These are phyloP conservation scores for Solanum clarkiae DNA, from an alignment of 257 asterid genomes.

Conservation along the genomic window DNA sequence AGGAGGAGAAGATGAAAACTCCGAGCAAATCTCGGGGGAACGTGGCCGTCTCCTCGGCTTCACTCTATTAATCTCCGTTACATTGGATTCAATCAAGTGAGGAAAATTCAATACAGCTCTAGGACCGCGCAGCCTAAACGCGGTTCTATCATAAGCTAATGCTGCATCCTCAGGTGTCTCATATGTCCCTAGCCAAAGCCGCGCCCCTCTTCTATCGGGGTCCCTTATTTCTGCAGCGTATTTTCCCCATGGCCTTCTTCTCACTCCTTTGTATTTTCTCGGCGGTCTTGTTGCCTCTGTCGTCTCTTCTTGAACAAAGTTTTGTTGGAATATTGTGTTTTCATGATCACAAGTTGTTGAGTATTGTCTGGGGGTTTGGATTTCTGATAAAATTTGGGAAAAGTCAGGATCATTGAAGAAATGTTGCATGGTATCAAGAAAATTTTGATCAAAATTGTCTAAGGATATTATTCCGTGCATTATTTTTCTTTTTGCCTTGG, in stretches of 20 bases:
- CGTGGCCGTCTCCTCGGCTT: not conserved
- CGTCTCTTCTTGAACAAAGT: not conserved
- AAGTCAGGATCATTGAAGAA: not conserved
- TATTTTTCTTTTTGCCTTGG: not conserved
- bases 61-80: not conserved
- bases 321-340: not conserved
- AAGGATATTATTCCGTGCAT: not conserved
- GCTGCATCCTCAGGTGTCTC: slow-evolving; percentile 2
- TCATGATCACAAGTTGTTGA: not conserved
- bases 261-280: not conserved
- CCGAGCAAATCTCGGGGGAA: not conserved
- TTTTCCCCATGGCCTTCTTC: not conserved
- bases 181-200: slow-evolving; percentile 1
- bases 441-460: not conserved
- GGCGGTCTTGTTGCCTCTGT: not conserved
- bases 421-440: not conserved
- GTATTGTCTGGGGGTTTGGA: not conserved
- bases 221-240: slow-evolving; percentile 1
- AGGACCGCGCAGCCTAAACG: not conserved
- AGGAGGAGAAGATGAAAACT: not conserved
- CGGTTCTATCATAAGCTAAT: not conserved
- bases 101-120: not conserved
- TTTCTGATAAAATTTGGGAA: not conserved
- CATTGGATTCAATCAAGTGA: not conserved
- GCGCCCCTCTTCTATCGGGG: not conserved